Evolutionary conservation across 2,329 filamentous ascomycete species (phyloP).

Genomic region (Trichoderma hamatum): DNA sequence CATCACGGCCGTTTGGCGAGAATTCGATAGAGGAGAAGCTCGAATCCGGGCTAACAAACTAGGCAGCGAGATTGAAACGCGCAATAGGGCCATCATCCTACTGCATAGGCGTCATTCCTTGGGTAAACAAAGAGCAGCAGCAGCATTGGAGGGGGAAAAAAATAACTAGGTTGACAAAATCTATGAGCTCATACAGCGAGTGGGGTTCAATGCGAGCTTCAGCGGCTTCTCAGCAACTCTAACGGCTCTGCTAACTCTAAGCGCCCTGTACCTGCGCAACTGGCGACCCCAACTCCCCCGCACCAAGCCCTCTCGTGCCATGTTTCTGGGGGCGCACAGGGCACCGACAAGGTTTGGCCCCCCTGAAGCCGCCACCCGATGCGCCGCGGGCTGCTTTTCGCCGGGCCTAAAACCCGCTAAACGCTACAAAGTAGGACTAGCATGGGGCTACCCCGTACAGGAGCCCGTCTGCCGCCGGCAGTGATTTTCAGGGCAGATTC

Average conservation of each 20-base stretch:
- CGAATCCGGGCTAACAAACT: not conserved
- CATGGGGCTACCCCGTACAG: not conserved
- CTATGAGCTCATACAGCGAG: not conserved
- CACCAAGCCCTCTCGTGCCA: not conserved
- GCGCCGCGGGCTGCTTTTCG: not conserved
- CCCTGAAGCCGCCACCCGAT: slow-evolving; percentile 1
- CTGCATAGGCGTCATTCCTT: too few species aligned
- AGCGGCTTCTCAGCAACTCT: not conserved
- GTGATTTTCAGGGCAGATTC: not conserved
- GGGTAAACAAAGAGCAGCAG: too few species aligned
- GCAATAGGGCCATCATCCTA: too few species aligned
- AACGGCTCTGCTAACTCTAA: not conserved
- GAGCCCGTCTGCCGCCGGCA: not conserved
- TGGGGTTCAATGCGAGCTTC: not conserved
- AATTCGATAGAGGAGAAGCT: not conserved
- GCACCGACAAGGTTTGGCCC: not conserved
- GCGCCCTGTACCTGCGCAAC: slow-evolving; percentile 23
- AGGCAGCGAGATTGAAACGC: not conserved
- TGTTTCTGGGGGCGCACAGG: not conserved
- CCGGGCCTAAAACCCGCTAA: slow-evolving; percentile 4
- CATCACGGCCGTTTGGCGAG: not conserved
- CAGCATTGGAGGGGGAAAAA: not conserved
- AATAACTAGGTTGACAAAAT: not conserved
- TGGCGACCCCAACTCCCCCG: slow-evolving; percentile 8
- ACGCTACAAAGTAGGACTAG: not conserved